These are phyloP conservation scores for Daldinia sp. DNA, from an alignment of 2,329 filamentous ascomycete species.

Conservation along the genomic window DNA sequence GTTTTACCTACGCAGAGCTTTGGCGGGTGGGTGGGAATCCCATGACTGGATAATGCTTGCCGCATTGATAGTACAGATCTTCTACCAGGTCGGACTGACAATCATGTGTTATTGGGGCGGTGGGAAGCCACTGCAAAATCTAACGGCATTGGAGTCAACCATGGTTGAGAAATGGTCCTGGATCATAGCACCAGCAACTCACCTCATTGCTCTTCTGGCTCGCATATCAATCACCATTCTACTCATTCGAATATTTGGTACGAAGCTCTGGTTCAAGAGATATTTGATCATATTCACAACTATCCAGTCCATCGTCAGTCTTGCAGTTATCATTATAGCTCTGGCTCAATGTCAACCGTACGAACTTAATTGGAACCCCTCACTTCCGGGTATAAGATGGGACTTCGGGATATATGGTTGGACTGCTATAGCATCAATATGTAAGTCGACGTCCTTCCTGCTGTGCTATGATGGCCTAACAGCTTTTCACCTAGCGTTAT, in stretches of 20 bases:
- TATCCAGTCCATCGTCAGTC: neutral
- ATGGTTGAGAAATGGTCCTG: constrained; percentile 1
- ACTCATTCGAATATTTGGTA: neutral
- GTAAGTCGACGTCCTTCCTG: neutral
- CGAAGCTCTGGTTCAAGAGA: neutral
- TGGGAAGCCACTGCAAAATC: neutral
- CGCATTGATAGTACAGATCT: neutral
- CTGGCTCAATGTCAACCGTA: neutral
- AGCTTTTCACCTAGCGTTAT: neutral
- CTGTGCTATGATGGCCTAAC: neutral
- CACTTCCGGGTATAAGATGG: neutral
- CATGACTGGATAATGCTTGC: neutral
- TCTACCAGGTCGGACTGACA: neutral
- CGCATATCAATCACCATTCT: neutral
- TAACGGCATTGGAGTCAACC: neutral
- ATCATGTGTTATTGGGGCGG: neutral
- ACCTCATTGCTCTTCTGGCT: neutral
- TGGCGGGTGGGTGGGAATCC: neutral
- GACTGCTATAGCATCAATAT: neutral
- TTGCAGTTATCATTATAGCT: neutral
- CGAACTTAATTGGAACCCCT: neutral
- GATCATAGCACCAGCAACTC: neutral
- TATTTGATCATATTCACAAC: neutral
- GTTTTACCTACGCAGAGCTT: neutral
- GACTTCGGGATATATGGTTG: neutral